Base-by-base conservation (phyloP, 108 stramenopile genomes). In the Nannochloropsis oceanica region DNA sequence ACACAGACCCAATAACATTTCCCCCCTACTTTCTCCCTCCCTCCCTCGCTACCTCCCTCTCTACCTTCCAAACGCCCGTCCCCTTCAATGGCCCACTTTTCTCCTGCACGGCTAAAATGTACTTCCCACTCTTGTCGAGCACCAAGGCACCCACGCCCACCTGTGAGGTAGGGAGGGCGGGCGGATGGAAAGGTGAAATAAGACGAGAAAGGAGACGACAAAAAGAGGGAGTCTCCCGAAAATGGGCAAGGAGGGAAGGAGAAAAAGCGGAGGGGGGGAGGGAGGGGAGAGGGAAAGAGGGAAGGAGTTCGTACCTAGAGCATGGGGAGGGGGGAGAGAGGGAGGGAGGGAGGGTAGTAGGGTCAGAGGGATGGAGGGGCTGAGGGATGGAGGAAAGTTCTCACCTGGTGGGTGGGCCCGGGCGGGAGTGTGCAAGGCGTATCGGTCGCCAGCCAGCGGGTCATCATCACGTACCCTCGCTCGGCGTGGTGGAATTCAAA, bases 21-120 rank as follows among this genome's bases (percentile, higher is more conserved):
- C 0, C n/a, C 27, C 43, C 34, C 12, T n/a, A 14, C 27, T 0
- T 12, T 0, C 42, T n/a, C 22, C 82, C 22, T 43, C 22, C 42
- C 43, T 13, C 59, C 81, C 12, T 44, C 25, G 46, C 25, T 82
- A 44, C 83, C 82, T 82, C 86, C 12, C 82, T 86, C 3, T 84
- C 84, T 25, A 88, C 80, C 87, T 88, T 88, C 87, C 87, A 88
- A 14, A 88, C n/a, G 24, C 86, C 86, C 42, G 86, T 86, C 12
- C 86, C 86, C 13, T 82, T 26, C 43, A 86, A 80, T 11, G 86
- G 86, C n/a, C 86, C 86, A 79, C 82, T 25, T 79, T n/a, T 81
- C 27, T 42, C 26, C 81, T 27, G 27, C 20, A 44, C 34, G 43
- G 84, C 46, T 18, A 50, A 18, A 18, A 50, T 50, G 46, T 50